Base-by-base conservation (phyloP, 2,329 filamentous ascomycete species). In the Trichoderma harzianum region DNA sequence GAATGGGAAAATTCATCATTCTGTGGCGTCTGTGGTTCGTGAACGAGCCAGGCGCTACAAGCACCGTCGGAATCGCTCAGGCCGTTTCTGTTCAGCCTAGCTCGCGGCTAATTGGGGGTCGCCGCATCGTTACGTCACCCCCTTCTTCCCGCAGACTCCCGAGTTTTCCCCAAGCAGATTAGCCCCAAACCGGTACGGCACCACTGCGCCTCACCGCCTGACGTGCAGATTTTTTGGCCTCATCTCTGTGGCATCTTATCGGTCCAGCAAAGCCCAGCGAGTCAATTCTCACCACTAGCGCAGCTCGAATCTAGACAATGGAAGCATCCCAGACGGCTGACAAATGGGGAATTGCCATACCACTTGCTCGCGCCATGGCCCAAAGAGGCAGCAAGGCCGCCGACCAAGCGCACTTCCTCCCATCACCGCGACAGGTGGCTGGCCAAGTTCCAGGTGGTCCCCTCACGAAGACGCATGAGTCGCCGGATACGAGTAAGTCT, bases 361-460 rank as follows among this genome's bases (percentile, higher is more conserved):
- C 39, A 47, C 14, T 7, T 63, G 21, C 16, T 18, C 32, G 51
- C 58, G 34, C 73, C 71, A 73, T 69, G 60, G 28, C 73, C 72
- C 21, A 73, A 74, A 73, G n/a, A 72, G 75, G 75, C 71, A 76
- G 70, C 73, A 74, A 62, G 73, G 73, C 75, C 74, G 74, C 51
- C 61, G 26, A 57, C 61, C 66, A 69, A 51, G 39, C 16, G 34
- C 39, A 36, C 61, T 21, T 34, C 28, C 57, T 32, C 16, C 51
- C 57, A 36, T 62, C 66, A 30, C 14, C 36, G 66, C 36, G 36
- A 69, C 66, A 61, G 66, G 64, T 67, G 63, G 63, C 63, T 66
- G 53, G 53, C 53, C 65, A 68, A 32, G 34, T 47, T 36, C 64
- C 47, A 67, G 14, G 32, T 67, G 47, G 64, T 51, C 47, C 53